A percentile compares a stretch with the other conserved stretches of the same genome.
Conservation (phyloP, 768 basidiomycete species). For the Leccinum subtestaceum region DNA sequence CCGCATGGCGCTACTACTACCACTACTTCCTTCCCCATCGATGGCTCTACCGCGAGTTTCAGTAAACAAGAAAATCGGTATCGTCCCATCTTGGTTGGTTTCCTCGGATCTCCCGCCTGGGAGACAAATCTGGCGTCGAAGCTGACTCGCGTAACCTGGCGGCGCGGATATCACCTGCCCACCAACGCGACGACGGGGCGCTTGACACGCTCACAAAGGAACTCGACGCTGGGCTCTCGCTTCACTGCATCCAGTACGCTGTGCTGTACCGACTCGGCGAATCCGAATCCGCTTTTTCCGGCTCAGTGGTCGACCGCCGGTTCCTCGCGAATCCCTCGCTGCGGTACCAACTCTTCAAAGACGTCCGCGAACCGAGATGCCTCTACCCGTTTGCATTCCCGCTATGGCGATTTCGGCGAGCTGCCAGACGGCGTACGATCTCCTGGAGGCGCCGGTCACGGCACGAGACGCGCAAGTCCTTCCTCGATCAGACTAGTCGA, state of each 20-base stretch:
- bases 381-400: neutral
- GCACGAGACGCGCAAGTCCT: conserved; percentile 13
- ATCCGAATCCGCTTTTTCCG: neutral
- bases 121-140: conserved; percentile 22
- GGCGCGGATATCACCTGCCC: conserved; percentile 6
- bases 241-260: conserved; percentile 5
- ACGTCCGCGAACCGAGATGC: neutral
- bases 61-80: conserved; percentile 3
- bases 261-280: neutral
- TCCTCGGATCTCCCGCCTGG: conserved; percentile 33
- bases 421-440: neutral
- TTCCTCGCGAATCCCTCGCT: no score
- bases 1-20: neutral
- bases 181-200: conserved; percentile 3
- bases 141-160: conserved; percentile 8
- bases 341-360: neutral
- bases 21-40: neutral
- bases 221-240: conserved; percentile 6
- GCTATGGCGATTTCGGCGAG: conserved; percentile 11
- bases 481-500: conserved; percentile 28
- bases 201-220: conserved; percentile 7
- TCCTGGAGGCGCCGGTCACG: neutral
- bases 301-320: neutral
- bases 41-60: neutral
- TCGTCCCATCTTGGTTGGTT: conserved; percentile 26